These are phyloP conservation scores for Geotrichum aggregatum DNA, from an alignment of 1,139 yeast genomes.

Conservation along the genomic window DNA sequence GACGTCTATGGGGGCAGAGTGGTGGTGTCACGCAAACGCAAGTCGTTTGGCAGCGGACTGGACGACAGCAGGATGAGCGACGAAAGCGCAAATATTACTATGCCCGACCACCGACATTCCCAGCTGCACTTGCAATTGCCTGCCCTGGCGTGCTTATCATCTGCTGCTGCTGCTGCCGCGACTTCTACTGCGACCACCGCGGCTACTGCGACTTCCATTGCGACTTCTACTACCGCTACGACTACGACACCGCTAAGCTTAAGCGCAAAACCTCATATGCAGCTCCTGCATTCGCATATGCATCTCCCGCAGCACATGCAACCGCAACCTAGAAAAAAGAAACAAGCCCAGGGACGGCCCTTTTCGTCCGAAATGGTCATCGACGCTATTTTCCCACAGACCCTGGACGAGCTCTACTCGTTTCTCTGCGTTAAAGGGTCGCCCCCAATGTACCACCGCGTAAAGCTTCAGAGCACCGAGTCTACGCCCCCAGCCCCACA, in stretches of 20 bases:
- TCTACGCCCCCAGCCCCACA: not conserved
- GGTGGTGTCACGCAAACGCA: slow-evolving; percentile 18
- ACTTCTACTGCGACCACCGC: too few species aligned
- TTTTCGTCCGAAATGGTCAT: slow-evolving; percentile 20
- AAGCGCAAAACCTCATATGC: not conserved
- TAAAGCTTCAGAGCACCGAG: slow-evolving; percentile 9
- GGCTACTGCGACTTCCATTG: too few species aligned
- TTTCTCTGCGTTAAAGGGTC: slow-evolving; percentile 16
- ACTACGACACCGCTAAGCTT: not conserved
- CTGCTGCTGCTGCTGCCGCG: not conserved
- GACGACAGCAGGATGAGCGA: not conserved
- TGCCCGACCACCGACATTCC: not conserved
- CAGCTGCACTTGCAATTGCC: not conserved
- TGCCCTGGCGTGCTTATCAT: too few species aligned
- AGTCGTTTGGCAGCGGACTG: slow-evolving; percentile 9
- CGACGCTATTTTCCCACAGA: slow-evolving; percentile 16
- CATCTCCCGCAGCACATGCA: not conserved
- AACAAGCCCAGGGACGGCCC: slow-evolving; percentile 18
- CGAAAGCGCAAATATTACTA: slow-evolving; percentile 2
- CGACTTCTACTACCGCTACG: too few species aligned
- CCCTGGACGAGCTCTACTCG: slow-evolving; percentile 16
- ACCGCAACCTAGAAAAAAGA: slow-evolving; percentile 2
- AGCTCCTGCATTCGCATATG: not conserved
- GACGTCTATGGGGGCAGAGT: slow-evolving; percentile 16
- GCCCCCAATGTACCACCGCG: slow-evolving; percentile 4